Conservation (phyloP, 2,329 filamentous ascomycete genomes). For the Penicillium sp. region DNA sequence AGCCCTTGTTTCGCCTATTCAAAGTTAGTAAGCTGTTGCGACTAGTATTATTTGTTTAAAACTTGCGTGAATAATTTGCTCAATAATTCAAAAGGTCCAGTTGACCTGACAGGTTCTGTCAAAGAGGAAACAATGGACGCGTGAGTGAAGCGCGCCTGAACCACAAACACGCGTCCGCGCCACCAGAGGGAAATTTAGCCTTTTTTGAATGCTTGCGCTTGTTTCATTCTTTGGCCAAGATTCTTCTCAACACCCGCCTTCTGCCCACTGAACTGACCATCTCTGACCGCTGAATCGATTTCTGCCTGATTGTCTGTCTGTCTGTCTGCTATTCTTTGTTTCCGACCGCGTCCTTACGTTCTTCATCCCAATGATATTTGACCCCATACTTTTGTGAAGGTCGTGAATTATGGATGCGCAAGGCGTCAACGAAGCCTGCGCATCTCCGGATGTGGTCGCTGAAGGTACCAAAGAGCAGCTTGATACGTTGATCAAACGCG, state of each 20-base stretch:
- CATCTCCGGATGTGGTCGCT: slow-evolving; percentile 20
- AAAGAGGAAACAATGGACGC: slow-evolving; percentile 5
- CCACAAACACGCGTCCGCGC: neutral
- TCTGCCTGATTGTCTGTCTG: neutral
- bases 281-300: slow-evolving; percentile 5
- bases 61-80: neutral
- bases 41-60: neutral
- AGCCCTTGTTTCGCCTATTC: neutral
- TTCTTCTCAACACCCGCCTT: neutral
- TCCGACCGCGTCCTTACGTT: neutral
- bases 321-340: neutral
- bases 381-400: neutral
- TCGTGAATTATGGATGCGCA: slow-evolving; percentile 32
- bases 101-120: neutral
- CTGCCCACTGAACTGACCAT: slow-evolving; percentile 4
- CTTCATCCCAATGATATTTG: neutral
- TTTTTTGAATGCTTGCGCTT: neutral
- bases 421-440: slow-evolving; percentile 21
- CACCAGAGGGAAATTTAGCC: neutral
- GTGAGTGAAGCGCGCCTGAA: slow-evolving; percentile 6
- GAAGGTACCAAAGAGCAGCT: slow-evolving; percentile 65
- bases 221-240: neutral
- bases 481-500: slow-evolving; percentile 78
- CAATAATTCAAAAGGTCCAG: neutral
- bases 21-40: neutral